Evolutionary conservation across 1,284 basidiomycete genomes (phyloP), one percentile per base, ranked within the genome.

Genomic region (Sporisorium graminicola): DNA sequence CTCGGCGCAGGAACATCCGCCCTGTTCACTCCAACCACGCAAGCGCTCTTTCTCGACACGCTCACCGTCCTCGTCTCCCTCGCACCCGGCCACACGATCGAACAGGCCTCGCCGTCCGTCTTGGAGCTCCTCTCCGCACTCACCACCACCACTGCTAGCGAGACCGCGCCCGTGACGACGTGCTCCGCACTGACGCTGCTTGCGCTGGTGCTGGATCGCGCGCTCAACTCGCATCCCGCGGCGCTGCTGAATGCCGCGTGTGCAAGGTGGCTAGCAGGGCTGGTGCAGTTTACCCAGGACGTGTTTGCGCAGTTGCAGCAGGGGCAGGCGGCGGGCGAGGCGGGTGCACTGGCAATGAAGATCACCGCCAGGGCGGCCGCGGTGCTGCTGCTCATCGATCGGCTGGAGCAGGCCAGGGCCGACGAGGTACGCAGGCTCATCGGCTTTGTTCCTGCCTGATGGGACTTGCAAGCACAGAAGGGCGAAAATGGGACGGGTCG

Each of bases 31-130:
- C 90, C 94, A 0, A 82, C 92, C 62, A 89, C 92, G 1, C 88
- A 97, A 18, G 88, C 91, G 24, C 91, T 92, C 62, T 90, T 94
- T 61, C 86, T 98, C 58, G 88, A 90, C 57, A 92, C 94, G 0
- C 86, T 96, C 10, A 89, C 91, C 0, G 89, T 98, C n/a, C 88
- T 98, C 44, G 16, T 64, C 40, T 50, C 47, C 31, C 35, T 64
- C 35, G 10, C 51, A 0, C 65, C 65, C 1, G 0, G 43, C 22
- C 5, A 29, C 16, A 26, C 29, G 20, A 26, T 69, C 10, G 1
- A 12, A 18, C 3, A 44, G 14, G 22, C 51, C 12, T 44, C 59
- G 3, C 43, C 51, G 0, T n/a, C 52, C 1, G 2, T 63, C 5
- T 37, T 68, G 29, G 66, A 68, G 31, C 46, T 65, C 1, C 51